These are phyloP conservation scores for Entomortierella beljakovae DNA, from an alignment of 192 early-diverging fungal genomes.

Conservation along the genomic window DNA sequence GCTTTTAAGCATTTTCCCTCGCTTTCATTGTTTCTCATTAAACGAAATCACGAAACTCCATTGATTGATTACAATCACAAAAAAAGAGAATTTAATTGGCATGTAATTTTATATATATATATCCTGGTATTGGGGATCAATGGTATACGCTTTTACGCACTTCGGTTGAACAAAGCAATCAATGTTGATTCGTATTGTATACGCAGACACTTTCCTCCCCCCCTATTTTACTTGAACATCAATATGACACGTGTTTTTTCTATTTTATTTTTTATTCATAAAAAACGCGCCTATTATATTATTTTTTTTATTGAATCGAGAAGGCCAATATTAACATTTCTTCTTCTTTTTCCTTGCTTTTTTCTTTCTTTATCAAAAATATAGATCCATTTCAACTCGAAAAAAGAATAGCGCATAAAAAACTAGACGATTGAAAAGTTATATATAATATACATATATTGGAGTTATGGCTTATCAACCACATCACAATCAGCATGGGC, in stretches of 20 bases:
- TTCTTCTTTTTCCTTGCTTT: too few species aligned
- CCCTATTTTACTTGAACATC: not conserved
- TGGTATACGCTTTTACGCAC: too few species aligned
- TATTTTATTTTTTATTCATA: conserved; percentile 10
- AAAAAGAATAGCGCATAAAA: not conserved
- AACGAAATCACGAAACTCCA: too few species aligned
- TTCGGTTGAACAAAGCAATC: too few species aligned
- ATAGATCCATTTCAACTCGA: not conserved
- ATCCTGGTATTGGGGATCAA: too few species aligned
- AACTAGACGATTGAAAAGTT: not conserved
- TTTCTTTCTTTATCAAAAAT: not conserved
- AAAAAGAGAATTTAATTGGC: too few species aligned
- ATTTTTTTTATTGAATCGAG: too few species aligned
- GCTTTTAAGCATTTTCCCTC: too few species aligned
- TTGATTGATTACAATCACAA: too few species aligned
- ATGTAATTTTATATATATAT: too few species aligned
- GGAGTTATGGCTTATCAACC: conserved; percentile 36
- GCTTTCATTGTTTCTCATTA: too few species aligned
- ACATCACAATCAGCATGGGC: conserved; percentile 50
- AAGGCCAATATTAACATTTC: too few species aligned
- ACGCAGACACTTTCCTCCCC: not conserved
- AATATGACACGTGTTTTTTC: conserved; percentile 25
- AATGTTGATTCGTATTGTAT: not conserved
- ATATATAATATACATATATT: not conserved
- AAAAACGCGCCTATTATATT: not conserved